Evolutionary conservation across 78 protist genomes (phyloP), one percentile per base, ranked within the genome.

Genomic region (Chrysochromulina parva): DNA sequence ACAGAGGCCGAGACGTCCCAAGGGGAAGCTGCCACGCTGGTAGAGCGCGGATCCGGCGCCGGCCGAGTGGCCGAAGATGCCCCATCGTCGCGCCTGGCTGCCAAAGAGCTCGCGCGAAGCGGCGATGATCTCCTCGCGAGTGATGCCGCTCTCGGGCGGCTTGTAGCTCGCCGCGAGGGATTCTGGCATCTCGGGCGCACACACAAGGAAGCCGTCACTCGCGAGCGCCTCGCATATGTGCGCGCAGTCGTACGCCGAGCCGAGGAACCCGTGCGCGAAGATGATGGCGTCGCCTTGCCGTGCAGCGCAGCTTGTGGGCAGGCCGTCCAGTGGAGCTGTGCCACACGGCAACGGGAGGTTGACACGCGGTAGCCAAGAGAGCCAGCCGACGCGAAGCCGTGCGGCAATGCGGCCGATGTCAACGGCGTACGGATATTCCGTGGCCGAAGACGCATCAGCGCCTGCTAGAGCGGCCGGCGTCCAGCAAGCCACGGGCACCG

Each of bases 221-320:
- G 76, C 76, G 13, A 67, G 76, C 76, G 50, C 50, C 76, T 67
- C 76, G 76, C 50, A 22, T 5, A 48, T 48, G 48, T 67, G 50
- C 50, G 76, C 28, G 24, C 20, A 11, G 76, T 67, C 76, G 76
- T 11, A 67, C 50, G 16, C 24, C 11, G 76, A 67, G 76, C 76
- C 76, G 50, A 67, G 76, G 48, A 67, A 67, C 48, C 76, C 76
- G 76, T 67, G 76, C 22, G 76, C 76, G 76, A 67, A 67, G 76
- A 67, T 28, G 50, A 67, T 3, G 48, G 76, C 76, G 50, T 67
- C 76, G 76, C 76, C 76, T 28, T 3, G 20, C 20, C 50, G 48
- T 3, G 76, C 76, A 11, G 66, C 11, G 66, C 26, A 17, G 66
- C 26, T 60, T 60, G 11, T 60, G 9, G 10, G 50, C n/a, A 7